phyloP scores from a whole-genome alignment of 2,329 filamentous ascomycete genomes.

The Calonectria pauciramosa region DNA sequence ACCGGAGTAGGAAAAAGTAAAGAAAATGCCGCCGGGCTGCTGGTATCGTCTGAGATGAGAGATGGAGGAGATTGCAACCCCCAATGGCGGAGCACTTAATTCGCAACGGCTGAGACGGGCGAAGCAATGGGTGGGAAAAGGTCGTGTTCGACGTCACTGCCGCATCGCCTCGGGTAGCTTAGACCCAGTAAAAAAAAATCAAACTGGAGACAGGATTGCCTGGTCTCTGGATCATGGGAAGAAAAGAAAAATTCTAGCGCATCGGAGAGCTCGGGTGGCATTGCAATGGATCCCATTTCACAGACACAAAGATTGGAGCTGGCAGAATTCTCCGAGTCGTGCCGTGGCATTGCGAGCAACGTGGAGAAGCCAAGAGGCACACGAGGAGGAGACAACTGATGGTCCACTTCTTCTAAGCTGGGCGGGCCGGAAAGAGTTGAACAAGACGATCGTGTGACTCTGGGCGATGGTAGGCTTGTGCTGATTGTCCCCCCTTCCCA shows the following conservation, averaged over 20 bases:
- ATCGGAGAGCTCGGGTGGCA: constrained; percentile 25
- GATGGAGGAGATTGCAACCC: constrained; percentile 13
- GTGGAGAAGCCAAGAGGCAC: constrained; percentile 22
- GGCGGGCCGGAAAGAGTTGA: neutral
- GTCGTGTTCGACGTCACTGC: constrained; percentile 3
- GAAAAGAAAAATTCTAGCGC: constrained; percentile 7
- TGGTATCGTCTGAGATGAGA: constrained; percentile 3
- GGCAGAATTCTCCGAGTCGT: constrained; percentile 46
- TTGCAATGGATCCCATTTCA: constrained; percentile 33
- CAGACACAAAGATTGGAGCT: constrained; percentile 37
- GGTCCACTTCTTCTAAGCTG: neutral
- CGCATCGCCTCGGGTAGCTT: constrained; percentile 10
- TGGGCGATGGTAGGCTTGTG: neutral
- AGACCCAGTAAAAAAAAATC: constrained; percentile 16
- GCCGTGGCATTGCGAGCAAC: constrained; percentile 34
- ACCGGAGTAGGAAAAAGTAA: constrained; percentile 25
- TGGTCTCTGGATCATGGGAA: constrained; percentile 1
- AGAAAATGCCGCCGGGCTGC: constrained; percentile 18
- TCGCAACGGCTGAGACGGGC: neutral
- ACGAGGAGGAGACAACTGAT: constrained; percentile 7
- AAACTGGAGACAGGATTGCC: constrained; percentile 6
- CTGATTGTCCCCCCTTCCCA: neutral
- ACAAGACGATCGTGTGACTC: neutral
- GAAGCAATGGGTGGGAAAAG: neutral
- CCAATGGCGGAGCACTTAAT: constrained; percentile 22